These are phyloP conservation scores for Cordyceps tenuipes DNA, from an alignment of 2,329 filamentous ascomycete species.

Conservation along the genomic window DNA sequence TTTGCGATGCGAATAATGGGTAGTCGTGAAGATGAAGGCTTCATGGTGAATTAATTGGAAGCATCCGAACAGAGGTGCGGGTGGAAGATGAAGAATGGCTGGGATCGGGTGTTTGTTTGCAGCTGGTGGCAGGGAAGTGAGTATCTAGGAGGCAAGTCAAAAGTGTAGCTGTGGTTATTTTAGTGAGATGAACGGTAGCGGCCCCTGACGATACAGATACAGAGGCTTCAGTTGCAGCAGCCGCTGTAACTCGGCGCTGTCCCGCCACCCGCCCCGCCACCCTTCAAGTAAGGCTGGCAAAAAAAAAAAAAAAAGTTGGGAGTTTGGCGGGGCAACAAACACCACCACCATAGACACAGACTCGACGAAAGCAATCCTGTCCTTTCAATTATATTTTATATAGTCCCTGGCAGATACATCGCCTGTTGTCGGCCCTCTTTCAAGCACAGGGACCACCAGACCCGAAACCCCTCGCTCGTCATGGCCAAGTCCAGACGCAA, in stretches of 20 bases:
- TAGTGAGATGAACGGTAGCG: too few relatives aligned
- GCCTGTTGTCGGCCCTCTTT: background rate
- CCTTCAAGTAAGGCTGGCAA: too few relatives aligned
- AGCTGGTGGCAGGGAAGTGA: background rate
- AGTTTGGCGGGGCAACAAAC: conserved; percentile 3
- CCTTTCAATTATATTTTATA: background rate
- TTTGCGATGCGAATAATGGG: conserved; percentile 66
- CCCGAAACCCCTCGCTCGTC: background rate
- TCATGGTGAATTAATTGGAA: conserved; percentile 23
- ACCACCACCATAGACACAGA: background rate
- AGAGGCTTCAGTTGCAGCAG: background rate
- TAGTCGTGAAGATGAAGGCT: conserved; percentile 30
- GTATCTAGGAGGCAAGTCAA: too few relatives aligned
- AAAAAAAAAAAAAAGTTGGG: background rate
- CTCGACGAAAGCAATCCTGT: background rate
- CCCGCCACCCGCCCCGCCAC: too few relatives aligned
- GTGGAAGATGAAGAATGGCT: background rate
- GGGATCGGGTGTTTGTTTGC: background rate
- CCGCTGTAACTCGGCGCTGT: too few relatives aligned
- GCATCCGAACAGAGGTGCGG: conserved; percentile 16
- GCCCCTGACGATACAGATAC: background rate
- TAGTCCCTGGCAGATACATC: background rate
- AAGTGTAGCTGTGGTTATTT: too few relatives aligned
- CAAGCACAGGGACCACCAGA: background rate
- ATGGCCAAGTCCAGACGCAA: conserved; percentile 56